A percentile compares a stretch with the other conserved stretches of the same genome.
Evolutionary conservation across 345 rosid genomes (phyloP).

Genomic region (Linum usitatissimum): DNA sequence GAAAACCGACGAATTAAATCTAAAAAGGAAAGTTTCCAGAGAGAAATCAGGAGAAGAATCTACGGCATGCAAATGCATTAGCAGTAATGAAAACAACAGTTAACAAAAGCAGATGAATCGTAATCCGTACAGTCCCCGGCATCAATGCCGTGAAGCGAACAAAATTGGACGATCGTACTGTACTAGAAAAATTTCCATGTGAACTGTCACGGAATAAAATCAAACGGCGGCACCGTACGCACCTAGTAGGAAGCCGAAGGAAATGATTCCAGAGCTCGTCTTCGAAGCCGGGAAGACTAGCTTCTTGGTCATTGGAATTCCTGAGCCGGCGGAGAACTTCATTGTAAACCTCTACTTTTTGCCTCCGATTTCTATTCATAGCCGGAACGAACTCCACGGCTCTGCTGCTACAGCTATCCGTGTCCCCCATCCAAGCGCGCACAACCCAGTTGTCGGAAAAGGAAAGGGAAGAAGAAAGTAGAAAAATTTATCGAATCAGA

Average conservation of each 20-base stretch:
- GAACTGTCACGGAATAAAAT: not conserved
- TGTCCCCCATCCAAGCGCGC: slow-evolving; percentile 28
- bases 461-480: too few relatives aligned
- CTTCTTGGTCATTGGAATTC: slow-evolving; percentile 29
- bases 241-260: slow-evolving; percentile 44
- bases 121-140: not conserved
- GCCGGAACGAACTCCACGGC: slow-evolving; percentile 28
- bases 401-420: slow-evolving; percentile 49
- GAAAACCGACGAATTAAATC: not conserved
- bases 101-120: not conserved
- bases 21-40: not conserved
- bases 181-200: not conserved
- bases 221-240: not conserved
- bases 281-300: slow-evolving; percentile 34
- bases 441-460: not conserved
- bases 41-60: not conserved
- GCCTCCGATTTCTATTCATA: slow-evolving; percentile 30
- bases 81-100: not conserved
- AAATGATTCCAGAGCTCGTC: slow-evolving; percentile 59
- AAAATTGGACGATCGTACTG: not conserved
- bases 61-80: not conserved
- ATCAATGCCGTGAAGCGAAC: not conserved
- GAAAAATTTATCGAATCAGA: too few relatives aligned
- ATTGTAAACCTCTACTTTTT: slow-evolving; percentile 34
- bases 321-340: slow-evolving; percentile 38